phyloP scores from a whole-genome alignment of 2,329 filamentous ascomycete genomes.

The Penicillium sp. region DNA sequence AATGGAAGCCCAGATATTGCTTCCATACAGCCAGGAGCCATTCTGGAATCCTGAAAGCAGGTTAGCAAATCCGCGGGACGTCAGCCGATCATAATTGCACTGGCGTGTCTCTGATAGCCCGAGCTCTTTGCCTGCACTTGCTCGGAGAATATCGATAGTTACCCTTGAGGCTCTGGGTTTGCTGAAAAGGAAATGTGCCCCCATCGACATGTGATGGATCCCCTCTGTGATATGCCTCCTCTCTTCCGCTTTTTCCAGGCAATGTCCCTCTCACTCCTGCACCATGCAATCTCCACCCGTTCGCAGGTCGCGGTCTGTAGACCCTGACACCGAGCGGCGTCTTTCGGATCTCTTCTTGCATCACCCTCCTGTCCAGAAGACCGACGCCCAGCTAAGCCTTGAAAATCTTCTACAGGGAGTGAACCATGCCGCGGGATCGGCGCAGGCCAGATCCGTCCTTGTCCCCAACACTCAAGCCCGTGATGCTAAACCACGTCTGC shows the following conservation, averaged over 20 bases:
- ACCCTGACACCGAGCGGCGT: slow-evolving; percentile 1
- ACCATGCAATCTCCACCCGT: slow-evolving; percentile 18
- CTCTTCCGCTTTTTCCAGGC: not conserved
- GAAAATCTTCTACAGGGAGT: slow-evolving; percentile 34
- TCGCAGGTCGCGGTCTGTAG: slow-evolving; percentile 15
- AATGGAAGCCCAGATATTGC: slow-evolving; percentile 1
- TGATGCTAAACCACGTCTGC: slow-evolving; percentile 72
- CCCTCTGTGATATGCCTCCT: slow-evolving; percentile 3
- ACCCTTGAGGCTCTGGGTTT: not conserved
- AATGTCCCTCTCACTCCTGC: not conserved
- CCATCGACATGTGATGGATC: slow-evolving; percentile 14
- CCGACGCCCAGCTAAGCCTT: slow-evolving; percentile 38
- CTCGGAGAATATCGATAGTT: slow-evolving; percentile 5
- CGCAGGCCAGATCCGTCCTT: slow-evolving; percentile 27
- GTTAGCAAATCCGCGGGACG: not conserved
- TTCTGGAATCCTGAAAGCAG: not conserved
- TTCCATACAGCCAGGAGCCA: slow-evolving; percentile 4
- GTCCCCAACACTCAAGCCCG: slow-evolving; percentile 45
- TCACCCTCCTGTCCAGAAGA: slow-evolving; percentile 16
- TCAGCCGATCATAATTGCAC: not conserved
- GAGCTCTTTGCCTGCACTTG: not conserved
- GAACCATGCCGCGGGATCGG: slow-evolving; percentile 26
- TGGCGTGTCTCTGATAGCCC: not conserved
- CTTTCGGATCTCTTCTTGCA: slow-evolving; percentile 2
- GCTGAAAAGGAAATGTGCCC: not conserved